These are phyloP conservation scores for Rehmannia glutinosa DNA, from an alignment of 257 asterid genomes.

Conservation along the genomic window DNA sequence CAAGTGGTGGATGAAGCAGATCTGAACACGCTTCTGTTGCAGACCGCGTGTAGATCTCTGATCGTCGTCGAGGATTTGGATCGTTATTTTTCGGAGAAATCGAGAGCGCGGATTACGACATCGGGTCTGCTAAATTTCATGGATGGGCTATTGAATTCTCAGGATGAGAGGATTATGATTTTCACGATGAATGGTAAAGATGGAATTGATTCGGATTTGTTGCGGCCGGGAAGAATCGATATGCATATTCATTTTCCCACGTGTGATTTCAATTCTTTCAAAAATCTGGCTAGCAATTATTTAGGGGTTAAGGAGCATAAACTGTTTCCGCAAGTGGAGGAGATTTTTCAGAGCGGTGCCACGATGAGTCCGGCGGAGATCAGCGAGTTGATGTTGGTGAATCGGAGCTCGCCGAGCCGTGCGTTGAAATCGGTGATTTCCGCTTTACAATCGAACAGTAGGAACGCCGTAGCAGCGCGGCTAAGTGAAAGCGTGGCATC, in stretches of 20 bases:
- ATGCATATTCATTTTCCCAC: conserved; percentile 48
- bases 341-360: conserved; percentile 52
- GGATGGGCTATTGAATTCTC: conserved; percentile 52
- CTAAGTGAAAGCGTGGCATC: conserved; percentile 29
- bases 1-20: conserved; percentile 45
- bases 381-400: conserved; percentile 53
- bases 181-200: conserved; percentile 61
- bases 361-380: conserved; percentile 65
- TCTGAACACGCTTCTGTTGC: conserved; percentile 45
- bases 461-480: conserved; percentile 12
- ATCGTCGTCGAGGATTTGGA: conserved; percentile 63
- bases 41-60: conserved; percentile 43
- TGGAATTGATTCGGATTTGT: conserved; percentile 39
- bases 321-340: conserved; percentile 58
- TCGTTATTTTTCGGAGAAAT: conserved; percentile 29
- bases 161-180: conserved; percentile 52
- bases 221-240: conserved; percentile 65
- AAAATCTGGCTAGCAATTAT: conserved; percentile 42
- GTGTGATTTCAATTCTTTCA: conserved; percentile 57
- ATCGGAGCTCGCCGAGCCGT: conserved; percentile 62
- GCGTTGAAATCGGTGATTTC: conserved; percentile 57
- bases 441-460: conserved; percentile 42
- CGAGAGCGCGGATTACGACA: conserved; percentile 28
- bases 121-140: conserved; percentile 59
- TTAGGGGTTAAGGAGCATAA: conserved; percentile 59